Base-by-base conservation (phyloP, 345 rosid species). In the Mangifera indica region DNA sequence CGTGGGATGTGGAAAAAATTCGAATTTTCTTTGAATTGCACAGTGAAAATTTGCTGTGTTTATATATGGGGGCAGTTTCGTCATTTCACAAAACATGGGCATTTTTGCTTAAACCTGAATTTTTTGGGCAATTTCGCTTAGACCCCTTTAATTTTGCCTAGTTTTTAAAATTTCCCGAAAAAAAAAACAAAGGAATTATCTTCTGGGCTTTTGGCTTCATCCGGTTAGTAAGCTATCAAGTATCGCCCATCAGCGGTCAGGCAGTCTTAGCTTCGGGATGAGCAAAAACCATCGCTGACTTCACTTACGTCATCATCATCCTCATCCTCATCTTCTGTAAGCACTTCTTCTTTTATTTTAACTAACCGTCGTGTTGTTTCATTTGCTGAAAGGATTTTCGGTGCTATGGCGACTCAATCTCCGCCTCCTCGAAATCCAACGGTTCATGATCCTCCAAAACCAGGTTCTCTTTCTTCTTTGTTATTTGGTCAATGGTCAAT, bases 341-440 rank as follows among this genome's bases (percentile, higher is more conserved):
- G 76, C 25, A 29, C 20, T 61, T 29, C 51, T 46, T 37, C 42
- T 42, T 10, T 40, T 6, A 32, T 4, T 32, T 66, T 21, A 14
- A 24, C 45, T n/a, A n/a, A 7, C 1, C 7, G 40, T 63, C 17
- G 0, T 17, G 44, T 32, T 54, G 57, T 45, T 24, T 44, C 44
- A 45, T 13, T 65, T 55, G 20, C 49, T 74, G 56, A 22, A 56
- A 59, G 65, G 71, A 63, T 26, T 70, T 58, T 20, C 68, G 65
- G 52, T 11, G 56, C 14, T 48, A 83, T 85, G 85, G 82, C 87
- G 63, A 81, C 77, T 76, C 62, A 75, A 67, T 61, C 87, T 24
- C 62, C 89, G 20, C 4, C 80, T 57, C 79, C 81, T 66, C 71
- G 80, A 5, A 67, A 48, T 69, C 56, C 78, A 58, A 17, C 73